Base-by-base conservation (phyloP, 805 yeast genomes). In the Priceomyces melissophilus region DNA sequence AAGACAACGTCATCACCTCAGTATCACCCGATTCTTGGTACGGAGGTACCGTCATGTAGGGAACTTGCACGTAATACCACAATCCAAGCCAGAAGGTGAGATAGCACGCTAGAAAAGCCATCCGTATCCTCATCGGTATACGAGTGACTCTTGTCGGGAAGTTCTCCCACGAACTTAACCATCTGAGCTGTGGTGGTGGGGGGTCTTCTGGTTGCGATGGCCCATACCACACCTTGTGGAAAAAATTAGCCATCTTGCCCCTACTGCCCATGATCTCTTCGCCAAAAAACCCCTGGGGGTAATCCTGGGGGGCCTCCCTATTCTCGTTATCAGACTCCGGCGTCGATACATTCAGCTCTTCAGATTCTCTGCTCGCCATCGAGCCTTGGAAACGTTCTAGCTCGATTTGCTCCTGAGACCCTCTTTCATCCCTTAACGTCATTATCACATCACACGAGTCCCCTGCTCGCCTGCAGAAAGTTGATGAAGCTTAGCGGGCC, bases 171-270 rank as follows among this genome's bases (percentile, higher is more conserved):
- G 26, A 30, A 6, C 36, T 30, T 3, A 49, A 38, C 27, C 48
- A 42, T 4, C 45, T 41, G 2, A 60, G 56, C 30, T 72, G 61
- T 2, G 44, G 42, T 1, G 84, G 81, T 2, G 79, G 74, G 1
- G 60, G 64, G 49, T 81, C 86, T 13, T 45, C 43, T 1, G 78
- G 71, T 2, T 50, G 47, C 2, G 45, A 50, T 0, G 88, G 87
- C 1, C 89, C 87, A n/a, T 61, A 40, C 82, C 85, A 77, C 1
- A 77, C 16, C 14, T 48, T 52, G n/a, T 49, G 43, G 13, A 69
- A 41, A 30, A 70, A 53, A 26, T 4, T 3, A 5, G 10, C 6
- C 26, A 33, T 14, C 23, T 29, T 31, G 33, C 40, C 40, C 27
- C 32, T 43, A 26, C 12, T 9, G 3, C 35, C 14, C 14, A 10